phyloP scores from a whole-genome alignment of 2,329 filamentous ascomycete genomes.

The Penicillium sclerotigenum region DNA sequence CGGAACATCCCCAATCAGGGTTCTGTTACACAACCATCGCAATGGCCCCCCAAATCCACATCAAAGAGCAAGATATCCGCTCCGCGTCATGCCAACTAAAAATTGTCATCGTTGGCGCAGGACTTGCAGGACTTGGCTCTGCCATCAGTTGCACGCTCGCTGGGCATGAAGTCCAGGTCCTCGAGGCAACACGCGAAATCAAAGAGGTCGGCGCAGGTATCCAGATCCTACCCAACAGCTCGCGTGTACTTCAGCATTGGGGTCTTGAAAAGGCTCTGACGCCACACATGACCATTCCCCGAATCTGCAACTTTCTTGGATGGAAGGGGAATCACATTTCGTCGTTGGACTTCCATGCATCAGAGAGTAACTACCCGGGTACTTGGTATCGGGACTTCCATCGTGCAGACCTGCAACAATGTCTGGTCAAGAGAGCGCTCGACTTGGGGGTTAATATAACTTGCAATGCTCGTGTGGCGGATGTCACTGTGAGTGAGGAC shows the following conservation, averaged over 20 bases:
- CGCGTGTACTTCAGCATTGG: constrained; percentile 38
- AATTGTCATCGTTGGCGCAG: constrained; percentile 31
- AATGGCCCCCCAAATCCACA: constrained; percentile 49
- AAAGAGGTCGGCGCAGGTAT: constrained; percentile 31
- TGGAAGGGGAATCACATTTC: constrained; percentile 54
- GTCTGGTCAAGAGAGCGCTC: constrained; percentile 47
- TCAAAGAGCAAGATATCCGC: constrained; percentile 36
- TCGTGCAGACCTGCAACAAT: constrained; percentile 51
- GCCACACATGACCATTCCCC: constrained; percentile 42
- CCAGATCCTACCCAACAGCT: constrained; percentile 32
- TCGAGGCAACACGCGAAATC: constrained; percentile 26
- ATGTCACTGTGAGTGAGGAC: constrained; percentile 37
- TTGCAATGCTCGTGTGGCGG: constrained; percentile 45
- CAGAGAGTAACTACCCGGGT: constrained; percentile 35
- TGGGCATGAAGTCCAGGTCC: constrained; percentile 26
- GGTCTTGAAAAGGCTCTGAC: constrained; percentile 46
- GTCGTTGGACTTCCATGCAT: constrained; percentile 48
- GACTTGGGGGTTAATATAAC: constrained; percentile 50
- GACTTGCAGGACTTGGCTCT: constrained; percentile 27
- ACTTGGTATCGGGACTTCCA: constrained; percentile 55
- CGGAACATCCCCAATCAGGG: not conserved
- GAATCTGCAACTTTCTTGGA: constrained; percentile 49
- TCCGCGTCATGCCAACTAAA: constrained; percentile 49
- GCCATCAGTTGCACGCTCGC: constrained; percentile 27
- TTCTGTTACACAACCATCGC: not conserved